Evolutionary conservation across 2,329 filamentous ascomycete genomes (phyloP), one percentile per base, ranked within the genome.

Genomic region (Dryadomyces quercus-mongolicae): DNA sequence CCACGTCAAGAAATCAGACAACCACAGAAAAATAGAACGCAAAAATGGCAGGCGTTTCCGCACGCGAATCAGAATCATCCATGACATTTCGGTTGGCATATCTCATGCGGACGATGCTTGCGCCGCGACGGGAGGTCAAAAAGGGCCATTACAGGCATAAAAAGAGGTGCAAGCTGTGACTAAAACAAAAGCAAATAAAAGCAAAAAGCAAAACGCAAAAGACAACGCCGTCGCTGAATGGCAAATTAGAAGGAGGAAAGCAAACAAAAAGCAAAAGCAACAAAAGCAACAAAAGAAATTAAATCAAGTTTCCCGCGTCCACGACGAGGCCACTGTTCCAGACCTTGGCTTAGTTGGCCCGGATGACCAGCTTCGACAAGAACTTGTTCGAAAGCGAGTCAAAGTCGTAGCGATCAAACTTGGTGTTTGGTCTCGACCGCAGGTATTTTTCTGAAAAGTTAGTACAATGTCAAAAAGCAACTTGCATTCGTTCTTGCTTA

Each of bases 381-480:
- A 97, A 96, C 76, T 96, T 97, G 77, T 95, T 96, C 53, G 91
- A 95, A 66, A 97, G 72, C 57, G 85, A 93, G 74, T 97, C 92
- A 67, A 96, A 97, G 74, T 97, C 88, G 63, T 85, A 81, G 62
- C 88, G 84, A 73, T 95, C 86, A 69, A 95, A 97, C 70, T 85
- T 88, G 64, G 86, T 59, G 46, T 85, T 83, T 61, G 81, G 79
- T 62, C 92, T 87, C 57, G 82, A 82, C 64, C 88, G 84, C 58
- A 97, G 80, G 70, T 96, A 97, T 96, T 72, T 46, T 58, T 25
- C 42, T 9, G n/a, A 22, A 43, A 36, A 48, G 51, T 25, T 53
- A 56, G 34, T 38, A n/a, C n/a, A n/a, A n/a, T n/a, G n/a, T n/a
- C n/a, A n/a, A n/a, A n/a, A n/a, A n/a, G n/a, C n/a, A n/a, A n/a